Conservation (phyloP, 768 basidiomycete genomes). For the Termitomyces sp. region DNA sequence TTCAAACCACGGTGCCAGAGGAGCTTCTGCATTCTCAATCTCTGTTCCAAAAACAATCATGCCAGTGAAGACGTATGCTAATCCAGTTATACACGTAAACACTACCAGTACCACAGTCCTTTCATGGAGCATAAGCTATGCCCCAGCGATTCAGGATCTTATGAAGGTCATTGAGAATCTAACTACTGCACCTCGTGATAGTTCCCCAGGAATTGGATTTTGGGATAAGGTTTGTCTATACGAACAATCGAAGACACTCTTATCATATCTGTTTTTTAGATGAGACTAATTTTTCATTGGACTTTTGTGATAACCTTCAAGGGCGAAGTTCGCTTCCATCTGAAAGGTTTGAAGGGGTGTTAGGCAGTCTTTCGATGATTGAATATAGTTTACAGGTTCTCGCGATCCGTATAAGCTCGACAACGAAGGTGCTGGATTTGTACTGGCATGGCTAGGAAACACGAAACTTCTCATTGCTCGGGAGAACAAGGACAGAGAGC, state of each 20-base stretch:
- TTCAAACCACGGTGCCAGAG: constrained; percentile 47
- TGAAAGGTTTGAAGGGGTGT: constrained; percentile 64
- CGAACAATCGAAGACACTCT: too few species aligned
- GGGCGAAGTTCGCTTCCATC: constrained; percentile 70
- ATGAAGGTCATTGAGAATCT: constrained; percentile 81
- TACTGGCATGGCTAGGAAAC: constrained; percentile 77
- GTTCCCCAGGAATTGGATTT: constrained; percentile 82
- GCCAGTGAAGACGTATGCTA: constrained; percentile 91
- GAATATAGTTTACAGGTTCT: constrained; percentile 48
- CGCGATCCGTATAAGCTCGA: constrained; percentile 74
- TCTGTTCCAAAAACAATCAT: constrained; percentile 87
- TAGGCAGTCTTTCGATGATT: background rate
- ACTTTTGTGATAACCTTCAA: constrained; percentile 62
- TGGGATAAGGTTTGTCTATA: constrained; percentile 80
- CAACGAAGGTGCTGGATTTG: constrained; percentile 82
- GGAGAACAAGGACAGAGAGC: constrained; percentile 67
- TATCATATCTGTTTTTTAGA: constrained; percentile 30
- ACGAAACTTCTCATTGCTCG: constrained; percentile 69
- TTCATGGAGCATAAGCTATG: constrained; percentile 88
- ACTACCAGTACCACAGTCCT: constrained; percentile 67
- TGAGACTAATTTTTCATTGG: constrained; percentile 86
- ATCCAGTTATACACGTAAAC: constrained; percentile 65
- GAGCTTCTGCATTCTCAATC: constrained; percentile 52
- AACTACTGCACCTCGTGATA: constrained; percentile 73
- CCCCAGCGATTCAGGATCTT: constrained; percentile 83